Evolutionary conservation across 306 rosid genomes (phyloP).

Genomic region (Glycyrrhiza uralensis): DNA sequence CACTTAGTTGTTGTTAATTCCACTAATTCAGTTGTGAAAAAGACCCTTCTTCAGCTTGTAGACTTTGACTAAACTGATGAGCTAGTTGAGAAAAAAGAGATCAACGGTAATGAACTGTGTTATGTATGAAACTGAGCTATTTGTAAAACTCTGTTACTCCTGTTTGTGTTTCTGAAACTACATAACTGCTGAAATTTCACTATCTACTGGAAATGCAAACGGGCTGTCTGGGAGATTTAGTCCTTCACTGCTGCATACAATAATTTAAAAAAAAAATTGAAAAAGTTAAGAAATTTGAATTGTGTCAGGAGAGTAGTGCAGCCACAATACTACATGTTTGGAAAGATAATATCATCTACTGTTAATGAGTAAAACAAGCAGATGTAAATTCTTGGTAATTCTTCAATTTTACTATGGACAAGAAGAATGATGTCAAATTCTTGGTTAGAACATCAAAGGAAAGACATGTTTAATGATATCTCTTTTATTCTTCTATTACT

Average conservation of each 20-base stretch:
- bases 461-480: background rate
- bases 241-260: slow-evolving; percentile 45
- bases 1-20: slow-evolving; percentile 13
- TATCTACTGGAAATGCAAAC: slow-evolving; percentile 37
- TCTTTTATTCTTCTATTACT: too few relatives aligned
- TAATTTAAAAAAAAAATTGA: background rate
- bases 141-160: slow-evolving; percentile 12
- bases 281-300: background rate
- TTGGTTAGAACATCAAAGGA: background rate
- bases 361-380: background rate
- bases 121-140: background rate
- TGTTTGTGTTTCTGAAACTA: slow-evolving; percentile 6
- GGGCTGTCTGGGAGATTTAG: slow-evolving; percentile 80
- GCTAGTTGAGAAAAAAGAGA: background rate
- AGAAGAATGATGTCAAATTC: background rate
- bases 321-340: background rate
- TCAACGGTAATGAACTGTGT: background rate
- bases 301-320: background rate
- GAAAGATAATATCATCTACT: background rate
- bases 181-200: slow-evolving; percentile 26
- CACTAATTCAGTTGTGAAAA: slow-evolving; percentile 4
- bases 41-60: background rate
- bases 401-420: background rate
- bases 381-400: background rate
- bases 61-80: slow-evolving; percentile 10